phyloP scores from a whole-genome alignment of 2,329 filamentous ascomycete species.

The Coniella lustricola region DNA sequence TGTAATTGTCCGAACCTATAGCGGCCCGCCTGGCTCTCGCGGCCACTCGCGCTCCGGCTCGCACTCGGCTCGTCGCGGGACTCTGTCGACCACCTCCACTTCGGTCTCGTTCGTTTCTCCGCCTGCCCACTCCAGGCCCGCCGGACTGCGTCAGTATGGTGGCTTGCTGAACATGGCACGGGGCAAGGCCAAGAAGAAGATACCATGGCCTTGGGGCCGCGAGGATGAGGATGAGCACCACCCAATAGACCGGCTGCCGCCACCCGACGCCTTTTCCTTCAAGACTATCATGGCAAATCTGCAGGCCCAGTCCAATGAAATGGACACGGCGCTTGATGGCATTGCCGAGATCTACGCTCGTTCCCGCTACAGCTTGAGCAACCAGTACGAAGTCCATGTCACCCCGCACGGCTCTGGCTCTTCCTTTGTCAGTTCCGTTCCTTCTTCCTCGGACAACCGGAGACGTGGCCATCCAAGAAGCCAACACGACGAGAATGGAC shows the following conservation, averaged over 20 bases:
- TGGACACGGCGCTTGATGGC: conserved; percentile 50
- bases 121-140: conserved; percentile 19
- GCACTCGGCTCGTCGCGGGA: conserved; percentile 23
- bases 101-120: conserved; percentile 22
- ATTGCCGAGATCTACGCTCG: conserved; percentile 62
- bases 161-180: conserved; percentile 37
- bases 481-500: conserved; percentile 33
- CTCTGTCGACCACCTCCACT: conserved; percentile 23
- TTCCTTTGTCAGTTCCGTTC: conserved; percentile 31
- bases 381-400: conserved; percentile 61
- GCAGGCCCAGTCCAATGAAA: conserved; percentile 34
- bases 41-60: conserved; percentile 20
- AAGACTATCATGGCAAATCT: conserved; percentile 53
- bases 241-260: conserved; percentile 43
- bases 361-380: conserved; percentile 57
- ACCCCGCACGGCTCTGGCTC: conserved; percentile 53
- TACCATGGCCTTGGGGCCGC: conserved; percentile 24
- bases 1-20: conserved; percentile 60
- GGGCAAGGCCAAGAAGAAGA: conserved; percentile 34
- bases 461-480: conserved; percentile 16
- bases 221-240: conserved; percentile 17
- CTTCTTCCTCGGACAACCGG: conserved; percentile 18
- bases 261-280: conserved; percentile 57
- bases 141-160: conserved; percentile 29
- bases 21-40: conserved; percentile 36